phyloP scores from a whole-genome alignment of 805 yeast genomes.

The Candida insectalens region DNA sequence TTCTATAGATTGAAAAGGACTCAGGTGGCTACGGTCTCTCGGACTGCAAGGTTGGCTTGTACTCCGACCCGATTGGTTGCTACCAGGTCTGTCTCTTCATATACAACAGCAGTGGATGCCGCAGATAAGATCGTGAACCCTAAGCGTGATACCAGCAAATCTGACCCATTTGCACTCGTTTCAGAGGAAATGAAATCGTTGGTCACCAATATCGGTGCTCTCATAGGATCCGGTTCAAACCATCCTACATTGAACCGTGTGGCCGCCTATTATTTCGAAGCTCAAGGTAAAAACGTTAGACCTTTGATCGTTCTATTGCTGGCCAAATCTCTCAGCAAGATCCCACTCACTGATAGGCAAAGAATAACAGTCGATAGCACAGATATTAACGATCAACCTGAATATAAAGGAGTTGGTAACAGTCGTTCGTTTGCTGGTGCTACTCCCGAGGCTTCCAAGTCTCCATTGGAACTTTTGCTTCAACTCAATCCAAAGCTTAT shows the following conservation, averaged over 20 bases:
- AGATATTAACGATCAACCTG: constrained; percentile 61
- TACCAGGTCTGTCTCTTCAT: constrained; percentile 21
- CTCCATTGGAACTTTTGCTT: constrained; percentile 76
- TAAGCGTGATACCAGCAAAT: constrained; percentile 13
- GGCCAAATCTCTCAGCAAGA: constrained; percentile 68
- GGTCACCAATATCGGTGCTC: constrained; percentile 75
- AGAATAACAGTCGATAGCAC: constrained; percentile 49
- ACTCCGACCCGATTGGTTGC: no score
- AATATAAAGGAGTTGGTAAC: constrained; percentile 48
- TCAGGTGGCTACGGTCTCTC: no score
- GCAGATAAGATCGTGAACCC: constrained; percentile 74
- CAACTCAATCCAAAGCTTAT: constrained; percentile 83
- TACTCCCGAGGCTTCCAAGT: constrained; percentile 52
- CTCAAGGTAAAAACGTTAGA: constrained; percentile 92
- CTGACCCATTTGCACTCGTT: constrained; percentile 84
- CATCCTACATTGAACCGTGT: constrained; percentile 90
- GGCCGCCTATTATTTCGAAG: constrained; percentile 90
- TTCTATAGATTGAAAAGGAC: no score
- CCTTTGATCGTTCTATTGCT: constrained; percentile 81
- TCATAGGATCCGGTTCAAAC: constrained; percentile 89
- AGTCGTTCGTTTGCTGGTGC: constrained; percentile 48
- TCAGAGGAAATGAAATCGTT: constrained; percentile 86
- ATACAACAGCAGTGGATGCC: constrained; percentile 51
- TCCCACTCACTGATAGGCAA: constrained; percentile 61
- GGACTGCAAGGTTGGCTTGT: no score